phyloP scores from a whole-genome alignment of 2,329 filamentous ascomycete genomes.

The Diaporthe ilicicola region DNA sequence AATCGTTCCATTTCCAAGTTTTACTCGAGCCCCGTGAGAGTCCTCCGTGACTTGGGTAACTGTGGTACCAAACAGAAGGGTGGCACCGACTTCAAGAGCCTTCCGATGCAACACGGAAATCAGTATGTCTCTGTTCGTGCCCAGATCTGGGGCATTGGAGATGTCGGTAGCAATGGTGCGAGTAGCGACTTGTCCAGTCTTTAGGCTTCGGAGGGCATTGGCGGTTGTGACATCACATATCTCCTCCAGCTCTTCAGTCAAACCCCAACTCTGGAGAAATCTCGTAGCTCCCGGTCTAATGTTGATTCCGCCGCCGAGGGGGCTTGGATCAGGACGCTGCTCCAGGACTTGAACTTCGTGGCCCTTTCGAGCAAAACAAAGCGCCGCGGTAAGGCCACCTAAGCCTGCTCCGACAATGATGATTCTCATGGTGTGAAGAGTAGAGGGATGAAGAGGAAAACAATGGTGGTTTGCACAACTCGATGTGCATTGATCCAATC shows the following conservation, averaged over 20 bases:
- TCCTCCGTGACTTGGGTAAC: constrained; percentile 1
- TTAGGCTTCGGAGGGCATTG: constrained; percentile 32
- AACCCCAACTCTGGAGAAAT: constrained; percentile 35
- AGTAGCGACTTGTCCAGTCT: constrained; percentile 32
- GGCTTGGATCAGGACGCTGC: constrained; percentile 30
- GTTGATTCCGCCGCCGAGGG: constrained; percentile 36
- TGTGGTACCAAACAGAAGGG: background rate
- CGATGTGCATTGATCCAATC: background rate
- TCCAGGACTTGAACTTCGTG: constrained; percentile 36
- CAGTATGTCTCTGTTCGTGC: constrained; percentile 33
- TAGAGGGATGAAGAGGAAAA: background rate
- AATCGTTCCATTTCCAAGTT: constrained; percentile 41
- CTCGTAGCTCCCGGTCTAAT: constrained; percentile 35
- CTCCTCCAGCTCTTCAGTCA: constrained; percentile 25
- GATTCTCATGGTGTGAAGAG: constrained; percentile 32
- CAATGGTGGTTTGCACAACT: no score
- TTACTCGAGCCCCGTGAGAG: background rate
- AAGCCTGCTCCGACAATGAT: constrained; percentile 37
- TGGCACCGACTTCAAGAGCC: constrained; percentile 21
- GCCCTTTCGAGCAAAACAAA: constrained; percentile 32
- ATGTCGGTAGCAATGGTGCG: constrained; percentile 30
- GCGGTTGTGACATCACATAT: constrained; percentile 25
- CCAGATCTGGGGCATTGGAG: constrained; percentile 34
- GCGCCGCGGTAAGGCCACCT: constrained; percentile 36
- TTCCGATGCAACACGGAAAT: constrained; percentile 28